Conservation (phyloP, 2,329 filamentous ascomycete genomes). For the Falciphora oryzae region DNA sequence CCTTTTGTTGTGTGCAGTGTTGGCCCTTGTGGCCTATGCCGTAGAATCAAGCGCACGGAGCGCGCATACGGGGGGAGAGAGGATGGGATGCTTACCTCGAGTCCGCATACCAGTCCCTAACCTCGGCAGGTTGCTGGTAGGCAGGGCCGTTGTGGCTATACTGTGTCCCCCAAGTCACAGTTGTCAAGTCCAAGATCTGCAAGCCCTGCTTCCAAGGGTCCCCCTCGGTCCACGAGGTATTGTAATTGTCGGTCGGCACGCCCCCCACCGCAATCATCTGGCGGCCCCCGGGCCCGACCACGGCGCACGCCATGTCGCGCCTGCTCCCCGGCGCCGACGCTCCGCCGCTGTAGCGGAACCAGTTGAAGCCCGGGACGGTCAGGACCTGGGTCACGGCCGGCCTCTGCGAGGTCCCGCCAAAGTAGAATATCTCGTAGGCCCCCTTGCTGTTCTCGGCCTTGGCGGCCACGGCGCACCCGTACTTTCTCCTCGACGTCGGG, state of each 20-base stretch:
- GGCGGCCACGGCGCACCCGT: too few relatives aligned
- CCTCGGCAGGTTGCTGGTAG: background rate
- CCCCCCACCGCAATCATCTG: background rate
- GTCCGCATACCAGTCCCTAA: background rate
- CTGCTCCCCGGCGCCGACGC: background rate
- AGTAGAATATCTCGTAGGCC: background rate
- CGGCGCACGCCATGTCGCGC: background rate
- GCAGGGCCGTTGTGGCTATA: background rate
- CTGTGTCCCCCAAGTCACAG: background rate
- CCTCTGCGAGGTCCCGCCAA: background rate
- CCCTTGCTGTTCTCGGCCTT: background rate
- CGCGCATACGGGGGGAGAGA: too few relatives aligned
- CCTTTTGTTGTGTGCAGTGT: too few relatives aligned
- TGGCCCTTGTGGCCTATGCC: too few relatives aligned
- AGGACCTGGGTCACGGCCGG: background rate
- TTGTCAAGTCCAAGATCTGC: background rate
- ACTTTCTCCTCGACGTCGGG: too few relatives aligned
- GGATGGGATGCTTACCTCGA: background rate
- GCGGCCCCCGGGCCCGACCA: background rate
- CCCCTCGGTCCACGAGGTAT: background rate
- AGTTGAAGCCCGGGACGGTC: background rate
- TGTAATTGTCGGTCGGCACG: background rate
- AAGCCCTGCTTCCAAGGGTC: background rate
- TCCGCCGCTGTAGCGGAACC: background rate
- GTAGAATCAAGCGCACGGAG: too few relatives aligned